Conservation (phyloP, 352 stramenopile genomes). For the Globisporangium cylindrosporum region DNA sequence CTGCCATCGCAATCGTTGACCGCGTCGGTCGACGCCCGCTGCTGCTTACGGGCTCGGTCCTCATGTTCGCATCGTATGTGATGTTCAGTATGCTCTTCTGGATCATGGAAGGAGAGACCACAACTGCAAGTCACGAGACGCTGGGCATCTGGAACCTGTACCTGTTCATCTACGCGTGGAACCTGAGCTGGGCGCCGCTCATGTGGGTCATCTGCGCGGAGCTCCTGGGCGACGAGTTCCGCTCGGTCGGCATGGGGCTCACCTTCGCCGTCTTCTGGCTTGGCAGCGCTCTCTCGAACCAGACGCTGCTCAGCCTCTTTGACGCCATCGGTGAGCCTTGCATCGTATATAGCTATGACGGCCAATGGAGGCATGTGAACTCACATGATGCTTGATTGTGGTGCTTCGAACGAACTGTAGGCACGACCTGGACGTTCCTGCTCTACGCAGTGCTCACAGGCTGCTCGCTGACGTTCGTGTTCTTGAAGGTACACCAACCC, state of each 20-base stretch:
- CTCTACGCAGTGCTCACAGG: conserved; percentile 48
- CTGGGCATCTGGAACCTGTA: conserved; percentile 66
- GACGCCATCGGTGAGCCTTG: conserved; percentile 34
- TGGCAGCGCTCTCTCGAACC: conserved; percentile 61
- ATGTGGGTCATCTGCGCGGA: conserved; percentile 79
- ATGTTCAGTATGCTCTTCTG: conserved; percentile 56
- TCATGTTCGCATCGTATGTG: conserved; percentile 54
- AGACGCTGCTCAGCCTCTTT: conserved; percentile 65
- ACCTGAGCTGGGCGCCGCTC: conserved; percentile 68
- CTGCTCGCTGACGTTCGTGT: conserved; percentile 46
- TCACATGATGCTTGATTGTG: not conserved
- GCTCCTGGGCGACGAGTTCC: conserved; percentile 59
- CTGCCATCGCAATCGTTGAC: conserved; percentile 49
- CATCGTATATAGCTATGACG: not conserved
- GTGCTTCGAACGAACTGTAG: conserved; percentile 5
- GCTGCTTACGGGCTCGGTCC: conserved; percentile 47
- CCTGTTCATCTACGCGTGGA: conserved; percentile 72
- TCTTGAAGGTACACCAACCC: conserved; percentile 35
- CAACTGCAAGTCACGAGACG: conserved; percentile 23
- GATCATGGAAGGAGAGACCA: conserved; percentile 18
- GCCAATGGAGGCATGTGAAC: not conserved
- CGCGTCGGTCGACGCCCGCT: conserved; percentile 56
- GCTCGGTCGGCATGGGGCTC: conserved; percentile 70
- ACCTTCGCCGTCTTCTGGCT: conserved; percentile 76
- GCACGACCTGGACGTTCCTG: conserved; percentile 46